A percentile compares a stretch with the other conserved stretches of the same genome.
phyloP scores from a whole-genome alignment of 192 early-diverging fungal species.

The Phycomyces nitens region DNA sequence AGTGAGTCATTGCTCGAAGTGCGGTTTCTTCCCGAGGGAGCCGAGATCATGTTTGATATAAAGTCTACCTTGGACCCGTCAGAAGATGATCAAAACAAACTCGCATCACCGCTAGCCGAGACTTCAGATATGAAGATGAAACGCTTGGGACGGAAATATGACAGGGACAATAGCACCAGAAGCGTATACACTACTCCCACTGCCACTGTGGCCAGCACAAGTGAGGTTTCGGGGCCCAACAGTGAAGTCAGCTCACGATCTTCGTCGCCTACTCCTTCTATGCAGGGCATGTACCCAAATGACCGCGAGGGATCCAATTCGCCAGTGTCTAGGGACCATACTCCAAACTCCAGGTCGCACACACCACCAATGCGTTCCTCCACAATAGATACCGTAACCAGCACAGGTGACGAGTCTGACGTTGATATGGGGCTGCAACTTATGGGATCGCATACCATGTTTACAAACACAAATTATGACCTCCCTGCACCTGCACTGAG shows the following conservation, averaged over 20 bases:
- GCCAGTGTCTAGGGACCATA: not conserved
- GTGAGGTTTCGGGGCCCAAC: constrained; percentile 47
- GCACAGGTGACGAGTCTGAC: constrained; percentile 11
- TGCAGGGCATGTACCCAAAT: not conserved
- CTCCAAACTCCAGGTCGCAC: not conserved
- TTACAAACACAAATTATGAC: constrained; percentile 5
- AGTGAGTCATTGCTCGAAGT: constrained; percentile 73
- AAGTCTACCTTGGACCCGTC: constrained; percentile 19
- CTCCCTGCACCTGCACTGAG: not conserved
- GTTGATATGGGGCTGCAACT: constrained; percentile 12
- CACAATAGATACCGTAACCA: not conserved
- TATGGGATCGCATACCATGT: not conserved
- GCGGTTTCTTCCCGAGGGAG: constrained; percentile 59
- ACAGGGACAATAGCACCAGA: constrained; percentile 4
- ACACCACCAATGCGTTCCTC: no score
- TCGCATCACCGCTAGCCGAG: not conserved
- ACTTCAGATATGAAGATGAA: constrained; percentile 1
- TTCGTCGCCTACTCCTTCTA: constrained; percentile 38
- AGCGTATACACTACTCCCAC: constrained; percentile 24
- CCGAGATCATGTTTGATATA: constrained; percentile 57
- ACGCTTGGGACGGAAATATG: not conserved
- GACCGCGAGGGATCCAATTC: constrained; percentile 21
- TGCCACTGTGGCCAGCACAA: constrained; percentile 35
- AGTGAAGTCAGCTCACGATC: constrained; percentile 47
- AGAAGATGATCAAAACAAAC: not conserved